Percentiles rank a stretch among this genome's conserved stretches.
Conservation (phyloP, 73 alveolate genomes). For the Uronychia setigera region DNA sequence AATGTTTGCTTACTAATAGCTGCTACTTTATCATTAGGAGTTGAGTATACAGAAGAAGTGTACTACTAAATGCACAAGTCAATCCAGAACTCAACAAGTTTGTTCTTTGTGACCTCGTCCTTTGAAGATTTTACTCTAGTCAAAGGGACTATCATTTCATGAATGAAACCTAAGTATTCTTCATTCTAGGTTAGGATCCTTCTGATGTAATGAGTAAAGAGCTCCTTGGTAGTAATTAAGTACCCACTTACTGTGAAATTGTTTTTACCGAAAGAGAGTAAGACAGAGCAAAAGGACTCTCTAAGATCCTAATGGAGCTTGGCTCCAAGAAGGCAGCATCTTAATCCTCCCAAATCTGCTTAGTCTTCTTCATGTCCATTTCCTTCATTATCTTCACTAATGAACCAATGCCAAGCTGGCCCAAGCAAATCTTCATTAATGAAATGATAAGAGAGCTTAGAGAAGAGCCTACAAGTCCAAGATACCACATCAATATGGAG, state of each 20-base stretch:
- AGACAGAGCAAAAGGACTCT: conserved; percentile 34
- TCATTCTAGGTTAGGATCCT: conserved; percentile 11
- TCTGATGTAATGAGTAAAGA: conserved; percentile 55
- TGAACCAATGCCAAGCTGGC: conserved; percentile 69
- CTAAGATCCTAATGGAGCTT: conserved; percentile 34
- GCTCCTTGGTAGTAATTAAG: conserved; percentile 3
- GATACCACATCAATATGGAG: conserved; percentile 43
- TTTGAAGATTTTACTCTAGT: conserved; percentile 38
- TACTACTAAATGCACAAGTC: conserved; percentile 70
- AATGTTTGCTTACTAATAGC: conserved; percentile 49
- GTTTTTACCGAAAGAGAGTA: conserved; percentile 45
- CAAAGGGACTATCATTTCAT: conserved; percentile 55
- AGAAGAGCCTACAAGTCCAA: conserved; percentile 56
- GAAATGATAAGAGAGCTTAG: conserved; percentile 54
- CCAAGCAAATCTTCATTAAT: conserved; percentile 39
- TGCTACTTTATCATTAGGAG: conserved; percentile 75
- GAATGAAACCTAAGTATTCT: conserved; percentile 46
- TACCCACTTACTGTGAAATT: conserved; percentile 31
- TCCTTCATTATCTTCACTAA: conserved; percentile 47
- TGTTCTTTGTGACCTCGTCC: conserved; percentile 67
- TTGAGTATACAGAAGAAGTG: conserved; percentile 58
- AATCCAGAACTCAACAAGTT: conserved; percentile 79
- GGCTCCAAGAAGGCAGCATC: conserved; percentile 16
- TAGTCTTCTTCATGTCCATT: too few relatives aligned
- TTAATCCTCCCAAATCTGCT: conserved; percentile 44